Conservation (phyloP, 2,329 filamentous ascomycete species). For the Fusarium pininemorale region DNA sequence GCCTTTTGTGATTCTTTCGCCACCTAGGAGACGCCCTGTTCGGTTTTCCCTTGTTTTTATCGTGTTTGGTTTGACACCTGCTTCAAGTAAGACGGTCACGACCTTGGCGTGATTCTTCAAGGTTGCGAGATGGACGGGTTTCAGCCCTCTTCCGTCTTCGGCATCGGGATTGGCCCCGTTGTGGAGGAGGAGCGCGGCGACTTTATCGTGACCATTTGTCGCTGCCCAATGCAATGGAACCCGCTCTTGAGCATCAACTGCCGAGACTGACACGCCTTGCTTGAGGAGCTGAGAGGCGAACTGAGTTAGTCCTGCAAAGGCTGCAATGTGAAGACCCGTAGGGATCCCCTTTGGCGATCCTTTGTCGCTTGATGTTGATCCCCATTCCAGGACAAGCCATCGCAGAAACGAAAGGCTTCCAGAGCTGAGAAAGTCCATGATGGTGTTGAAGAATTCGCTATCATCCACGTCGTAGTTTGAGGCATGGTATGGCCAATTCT, state of each 20-base stretch:
- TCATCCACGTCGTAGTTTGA: slow-evolving; percentile 30
- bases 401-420: slow-evolving; percentile 10
- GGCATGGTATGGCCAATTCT: slow-evolving; percentile 38
- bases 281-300: slow-evolving; percentile 7
- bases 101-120: slow-evolving; percentile 5
- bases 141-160: slow-evolving; percentile 18
- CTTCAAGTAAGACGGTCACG: slow-evolving; percentile 6
- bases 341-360: slow-evolving; percentile 14
- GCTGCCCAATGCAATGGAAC: slow-evolving; percentile 36
- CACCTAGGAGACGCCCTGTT: background rate
- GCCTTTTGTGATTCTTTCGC: background rate
- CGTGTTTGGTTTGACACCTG: slow-evolving; percentile 25
- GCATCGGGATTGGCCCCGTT: slow-evolving; percentile 15
- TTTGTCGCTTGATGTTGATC: slow-evolving; percentile 5
- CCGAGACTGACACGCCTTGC: background rate
- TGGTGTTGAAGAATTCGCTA: slow-evolving; percentile 2
- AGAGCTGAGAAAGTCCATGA: slow-evolving; percentile 8
- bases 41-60: slow-evolving; percentile 15
- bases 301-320: slow-evolving; percentile 30
- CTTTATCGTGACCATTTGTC: slow-evolving; percentile 26
- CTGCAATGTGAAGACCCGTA: slow-evolving; percentile 28
- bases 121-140: slow-evolving; percentile 34
- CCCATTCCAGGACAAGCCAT: slow-evolving; percentile 34
- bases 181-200: slow-evolving; percentile 16
- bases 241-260: slow-evolving; percentile 21